Percentiles rank a stretch among this genome's conserved stretches.
These are phyloP conservation scores for Raffaelea ambrosiae DNA, from an alignment of 2,329 filamentous ascomycete species.

Conservation along the genomic window DNA sequence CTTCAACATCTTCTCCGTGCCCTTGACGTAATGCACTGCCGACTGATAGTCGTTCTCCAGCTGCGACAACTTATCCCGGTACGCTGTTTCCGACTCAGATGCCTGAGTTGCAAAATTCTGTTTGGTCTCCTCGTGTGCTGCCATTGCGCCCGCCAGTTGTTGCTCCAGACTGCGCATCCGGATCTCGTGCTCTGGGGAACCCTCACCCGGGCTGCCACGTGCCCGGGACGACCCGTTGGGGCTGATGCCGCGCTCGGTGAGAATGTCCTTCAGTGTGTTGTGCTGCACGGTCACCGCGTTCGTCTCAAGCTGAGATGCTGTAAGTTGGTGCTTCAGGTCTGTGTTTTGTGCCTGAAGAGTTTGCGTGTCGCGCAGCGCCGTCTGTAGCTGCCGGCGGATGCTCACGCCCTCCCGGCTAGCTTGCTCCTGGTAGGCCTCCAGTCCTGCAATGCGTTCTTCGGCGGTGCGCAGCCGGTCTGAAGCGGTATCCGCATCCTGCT, in stretches of 20 bases:
- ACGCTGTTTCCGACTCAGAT: conserved; percentile 79
- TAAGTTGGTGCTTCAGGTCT: conserved; percentile 73
- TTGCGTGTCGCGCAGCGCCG: conserved; percentile 74
- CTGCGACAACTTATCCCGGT: conserved; percentile 87
- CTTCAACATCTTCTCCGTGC: conserved; percentile 97
- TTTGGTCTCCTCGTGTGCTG: conserved; percentile 81
- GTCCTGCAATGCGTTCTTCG: conserved; percentile 91
- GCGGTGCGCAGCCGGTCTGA: conserved; percentile 85
- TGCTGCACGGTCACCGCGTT: conserved; percentile 90
- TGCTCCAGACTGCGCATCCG: conserved; percentile 81
- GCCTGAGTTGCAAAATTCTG: conserved; percentile 67
- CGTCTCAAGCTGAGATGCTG: conserved; percentile 83
- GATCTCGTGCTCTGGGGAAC: conserved; percentile 60
- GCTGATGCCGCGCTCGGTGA: conserved; percentile 81
- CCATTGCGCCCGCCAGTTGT: conserved; percentile 68
- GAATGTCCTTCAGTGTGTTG: conserved; percentile 83
- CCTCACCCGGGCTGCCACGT: conserved; percentile 63
- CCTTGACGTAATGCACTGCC: conserved; percentile 95
- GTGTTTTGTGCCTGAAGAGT: conserved; percentile 70
- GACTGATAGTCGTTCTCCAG: conserved; percentile 97
- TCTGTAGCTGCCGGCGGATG: conserved; percentile 83
- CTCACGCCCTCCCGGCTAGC: conserved; percentile 86
- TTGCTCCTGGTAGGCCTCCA: conserved; percentile 96
- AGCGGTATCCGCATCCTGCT: conserved; percentile 76
- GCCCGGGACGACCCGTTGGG: conserved; percentile 60